Percentiles rank a stretch among this genome's conserved stretches.
Evolutionary conservation across 1,139 yeast species (phyloP).

Genomic region (Nakaseomyces delphensis): DNA sequence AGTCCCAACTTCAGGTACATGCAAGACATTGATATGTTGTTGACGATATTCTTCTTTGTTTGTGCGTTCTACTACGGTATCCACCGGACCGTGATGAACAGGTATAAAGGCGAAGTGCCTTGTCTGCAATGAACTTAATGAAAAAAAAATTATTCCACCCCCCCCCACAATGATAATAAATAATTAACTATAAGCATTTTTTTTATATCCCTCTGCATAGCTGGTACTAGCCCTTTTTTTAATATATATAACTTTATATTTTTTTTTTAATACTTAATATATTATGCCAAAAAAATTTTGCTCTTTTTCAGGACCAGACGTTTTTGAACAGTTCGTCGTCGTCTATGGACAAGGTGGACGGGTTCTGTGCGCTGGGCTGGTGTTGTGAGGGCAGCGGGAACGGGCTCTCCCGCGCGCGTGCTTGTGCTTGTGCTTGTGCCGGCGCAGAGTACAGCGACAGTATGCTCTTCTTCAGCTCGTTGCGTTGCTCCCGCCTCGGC

Average conservation of each 20-base stretch:
- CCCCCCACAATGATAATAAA: no score
- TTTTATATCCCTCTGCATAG: constrained; percentile 1
- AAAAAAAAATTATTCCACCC: neutral
- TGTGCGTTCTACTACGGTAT: constrained; percentile 13
- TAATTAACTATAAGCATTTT: neutral
- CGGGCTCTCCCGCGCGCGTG: constrained; percentile 7
- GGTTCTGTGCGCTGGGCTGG: constrained; percentile 6
- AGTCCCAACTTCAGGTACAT: no score
- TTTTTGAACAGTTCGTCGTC: constrained; percentile 24
- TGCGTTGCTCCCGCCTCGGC: constrained; percentile 48
- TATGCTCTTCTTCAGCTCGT: constrained; percentile 83
- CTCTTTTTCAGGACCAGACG: constrained; percentile 17
- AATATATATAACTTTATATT: neutral
- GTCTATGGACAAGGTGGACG: constrained; percentile 19
- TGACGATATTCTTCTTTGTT: constrained; percentile 12
- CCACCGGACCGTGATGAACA: constrained; percentile 15
- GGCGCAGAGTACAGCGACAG: constrained; percentile 80
- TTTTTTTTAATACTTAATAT: neutral
- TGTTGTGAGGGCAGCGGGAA: constrained; percentile 14
- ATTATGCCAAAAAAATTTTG: neutral
- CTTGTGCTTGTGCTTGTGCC: constrained; percentile 2
- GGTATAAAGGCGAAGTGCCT: constrained; percentile 14
- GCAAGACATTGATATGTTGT: constrained; percentile 14
- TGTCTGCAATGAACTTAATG: constrained; percentile 7
- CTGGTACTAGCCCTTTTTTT: constrained; percentile 5